Base-by-base conservation (phyloP, 2,329 filamentous ascomycete species). In the Colletotrichum euphorbiae region DNA sequence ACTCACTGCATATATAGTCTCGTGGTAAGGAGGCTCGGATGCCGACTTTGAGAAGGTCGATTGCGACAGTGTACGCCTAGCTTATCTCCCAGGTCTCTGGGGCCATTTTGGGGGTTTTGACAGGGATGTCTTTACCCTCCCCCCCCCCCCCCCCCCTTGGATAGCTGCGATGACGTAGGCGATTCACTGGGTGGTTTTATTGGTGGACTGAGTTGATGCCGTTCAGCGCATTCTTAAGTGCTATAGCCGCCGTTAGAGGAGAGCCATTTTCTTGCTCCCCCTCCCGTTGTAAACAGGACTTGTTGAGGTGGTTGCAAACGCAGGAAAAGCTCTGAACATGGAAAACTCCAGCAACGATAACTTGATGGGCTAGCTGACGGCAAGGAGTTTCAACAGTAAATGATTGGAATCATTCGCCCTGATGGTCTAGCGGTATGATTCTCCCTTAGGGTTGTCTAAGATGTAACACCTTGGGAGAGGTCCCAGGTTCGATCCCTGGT, bases 351-450 rank as follows among this genome's bases (percentile, higher is more conserved):
- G 28, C 28, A 2, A 28, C 28, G 2, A 7, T 6, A 38, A 3
- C 9, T 38, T 38, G 8, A 38, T 38, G 1, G 1, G 1, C 3
- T n/a, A 13, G 0, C 6, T 12, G 6, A 6, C 15, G 6, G 5
- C 1, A 0, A 3, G 0, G 0, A 0, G 0, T 9, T 0, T 0
- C 33, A 60, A 11, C 31, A 54, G 54, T 0, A 2, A 9, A 13
- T 8, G 28, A 15, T 6, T 11, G 15, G n/a, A 15, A 3, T 0
- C 2, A 0, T 38, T 19, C 19, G 63, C 63, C 63, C 63, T 66
- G 63, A 66, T 66, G 63, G 63, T 66, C 63, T 66, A 66, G 63
- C 63, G 63, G 63, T 66, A 66, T 66, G 63, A 66, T 66, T 66
- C 63, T 66, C 63, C 63, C 63, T 66, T 66, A 66, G 63, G 63